Conservation (phyloP, 2,329 filamentous ascomycete genomes). For the Alternaria gansuensis region DNA sequence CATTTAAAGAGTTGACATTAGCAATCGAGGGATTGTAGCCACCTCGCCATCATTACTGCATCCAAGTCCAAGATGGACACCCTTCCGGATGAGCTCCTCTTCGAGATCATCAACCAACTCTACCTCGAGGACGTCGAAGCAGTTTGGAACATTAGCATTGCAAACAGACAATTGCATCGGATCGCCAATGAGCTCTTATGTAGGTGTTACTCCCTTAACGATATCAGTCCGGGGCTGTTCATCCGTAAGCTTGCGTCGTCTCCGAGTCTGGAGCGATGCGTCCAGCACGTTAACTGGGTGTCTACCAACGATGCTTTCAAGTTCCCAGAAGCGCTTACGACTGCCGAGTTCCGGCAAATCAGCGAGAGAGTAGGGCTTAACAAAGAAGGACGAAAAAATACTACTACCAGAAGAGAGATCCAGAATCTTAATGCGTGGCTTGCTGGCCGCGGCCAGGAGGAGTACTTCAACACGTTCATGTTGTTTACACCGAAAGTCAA, state of each 20-base stretch:
- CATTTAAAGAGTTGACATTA: not conserved
- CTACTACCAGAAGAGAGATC: not conserved
- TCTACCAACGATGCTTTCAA: not conserved
- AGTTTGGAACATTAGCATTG: slow-evolving; percentile 3
- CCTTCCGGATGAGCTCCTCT: slow-evolving; percentile 17
- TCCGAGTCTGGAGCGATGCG: not conserved
- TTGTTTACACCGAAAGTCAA: slow-evolving; percentile 8
- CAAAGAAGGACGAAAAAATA: not conserved
- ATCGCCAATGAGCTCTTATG: slow-evolving; percentile 11
- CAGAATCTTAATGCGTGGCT: not conserved
- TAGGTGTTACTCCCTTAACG: not conserved
- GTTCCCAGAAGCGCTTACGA: not conserved
- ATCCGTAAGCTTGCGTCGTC: slow-evolving; percentile 17
- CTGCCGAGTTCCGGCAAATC: slow-evolving; percentile 3
- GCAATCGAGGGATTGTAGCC: not conserved
- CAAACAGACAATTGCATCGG: slow-evolving; percentile 11
- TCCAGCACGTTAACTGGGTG: slow-evolving; percentile 10
- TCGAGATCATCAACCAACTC: slow-evolving; percentile 11
- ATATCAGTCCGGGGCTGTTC: slow-evolving; percentile 6
- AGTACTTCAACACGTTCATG: slow-evolving; percentile 1
- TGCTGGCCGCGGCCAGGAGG: not conserved
- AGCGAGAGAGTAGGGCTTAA: not conserved
- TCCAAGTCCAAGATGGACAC: slow-evolving; percentile 1
- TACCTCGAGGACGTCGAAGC: not conserved
- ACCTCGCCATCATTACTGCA: not conserved